Percentiles rank a stretch among this genome's conserved stretches.
Evolutionary conservation across 2,329 filamentous ascomycete species (phyloP).

Genomic region (Colletotrichum incanum): DNA sequence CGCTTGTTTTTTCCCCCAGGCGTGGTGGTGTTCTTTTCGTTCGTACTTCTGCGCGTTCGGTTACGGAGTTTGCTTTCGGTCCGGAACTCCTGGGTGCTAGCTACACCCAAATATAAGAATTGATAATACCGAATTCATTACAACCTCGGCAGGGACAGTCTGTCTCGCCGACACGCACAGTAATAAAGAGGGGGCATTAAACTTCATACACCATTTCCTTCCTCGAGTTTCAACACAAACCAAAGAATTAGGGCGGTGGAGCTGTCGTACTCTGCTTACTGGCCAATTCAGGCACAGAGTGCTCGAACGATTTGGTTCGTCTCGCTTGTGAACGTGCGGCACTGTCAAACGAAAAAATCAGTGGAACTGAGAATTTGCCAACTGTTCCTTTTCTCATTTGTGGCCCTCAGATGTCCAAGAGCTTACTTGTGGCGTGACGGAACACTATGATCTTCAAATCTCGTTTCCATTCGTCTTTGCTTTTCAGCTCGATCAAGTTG

Average conservation of each 20-base stretch:
- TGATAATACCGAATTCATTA: not conserved
- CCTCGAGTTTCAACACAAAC: constrained; percentile 9
- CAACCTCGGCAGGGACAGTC: not conserved
- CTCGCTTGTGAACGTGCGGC: no score
- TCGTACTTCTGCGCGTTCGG: no score
- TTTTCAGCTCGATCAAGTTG: not conserved
- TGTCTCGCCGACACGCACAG: no score
- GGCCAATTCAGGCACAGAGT: constrained; percentile 2
- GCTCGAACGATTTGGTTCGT: not conserved
- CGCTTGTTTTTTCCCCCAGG: no score
- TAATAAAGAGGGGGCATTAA: constrained; percentile 9
- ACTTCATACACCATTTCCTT: constrained; percentile 14
- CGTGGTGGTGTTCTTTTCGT: no score
- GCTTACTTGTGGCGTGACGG: not conserved
- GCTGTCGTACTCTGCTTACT: constrained; percentile 9
- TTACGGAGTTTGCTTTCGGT: not conserved
- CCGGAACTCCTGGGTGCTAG: not conserved
- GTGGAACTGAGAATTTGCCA: not conserved
- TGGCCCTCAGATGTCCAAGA: not conserved
- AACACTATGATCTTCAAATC: constrained; percentile 16
- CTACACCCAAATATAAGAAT: not conserved
- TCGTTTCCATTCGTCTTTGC: constrained; percentile 1
- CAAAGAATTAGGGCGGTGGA: constrained; percentile 3
- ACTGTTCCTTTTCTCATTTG: not conserved
- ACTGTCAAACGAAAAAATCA: not conserved